These are phyloP conservation scores for Auricularia heimuer DNA, from an alignment of 768 basidiomycete genomes.

Conservation along the genomic window DNA sequence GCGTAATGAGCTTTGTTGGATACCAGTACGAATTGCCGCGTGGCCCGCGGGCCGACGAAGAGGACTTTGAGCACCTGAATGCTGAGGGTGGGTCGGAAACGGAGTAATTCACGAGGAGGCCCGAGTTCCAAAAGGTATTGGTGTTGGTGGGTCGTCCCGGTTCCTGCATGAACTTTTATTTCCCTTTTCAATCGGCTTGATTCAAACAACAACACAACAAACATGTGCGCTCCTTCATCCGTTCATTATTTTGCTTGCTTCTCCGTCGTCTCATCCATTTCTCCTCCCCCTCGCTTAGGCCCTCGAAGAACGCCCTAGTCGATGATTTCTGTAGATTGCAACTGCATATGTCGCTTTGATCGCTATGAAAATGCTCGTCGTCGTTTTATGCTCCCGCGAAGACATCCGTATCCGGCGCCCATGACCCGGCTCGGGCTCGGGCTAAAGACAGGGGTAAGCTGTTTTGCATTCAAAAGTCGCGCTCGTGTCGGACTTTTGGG, in stretches of 20 bases:
- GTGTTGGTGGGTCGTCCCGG: neutral
- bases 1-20: constrained; percentile 36
- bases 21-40: constrained; percentile 31
- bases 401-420: neutral
- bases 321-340: neutral
- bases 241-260: neutral
- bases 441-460: neutral
- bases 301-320: neutral
- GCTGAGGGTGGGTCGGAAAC: neutral
- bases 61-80: neutral
- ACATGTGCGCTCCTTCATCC: neutral
- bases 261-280: neutral
- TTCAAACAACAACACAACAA: neutral
- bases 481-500: neutral
- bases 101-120: neutral
- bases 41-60: neutral
- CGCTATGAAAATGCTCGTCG: neutral
- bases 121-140: neutral
- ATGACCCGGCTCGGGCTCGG: neutral
- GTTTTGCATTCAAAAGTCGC: neutral
- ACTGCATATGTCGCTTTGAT: neutral
- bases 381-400: neutral
- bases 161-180: neutral
- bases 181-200: neutral
- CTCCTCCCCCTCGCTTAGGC: neutral